Conservation (phyloP, 495 filamentous ascomycete genomes). For the Daldinia caldariorum region DNA sequence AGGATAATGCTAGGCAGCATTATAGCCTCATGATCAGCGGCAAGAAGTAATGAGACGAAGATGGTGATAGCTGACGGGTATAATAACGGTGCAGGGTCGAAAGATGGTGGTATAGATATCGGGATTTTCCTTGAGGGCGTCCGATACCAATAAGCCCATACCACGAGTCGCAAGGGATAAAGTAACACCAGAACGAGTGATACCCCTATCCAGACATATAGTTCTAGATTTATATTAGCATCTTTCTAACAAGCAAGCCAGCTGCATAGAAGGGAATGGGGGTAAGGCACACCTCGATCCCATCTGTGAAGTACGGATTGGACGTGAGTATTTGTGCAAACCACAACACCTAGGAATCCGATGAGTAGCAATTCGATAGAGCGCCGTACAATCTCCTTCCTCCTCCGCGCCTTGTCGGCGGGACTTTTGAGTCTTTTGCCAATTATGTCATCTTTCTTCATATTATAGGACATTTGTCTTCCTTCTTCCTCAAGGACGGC, state of each 20-base stretch:
- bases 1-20: constrained; percentile 84
- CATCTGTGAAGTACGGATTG: constrained; percentile 48
- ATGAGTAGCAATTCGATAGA: constrained; percentile 57
- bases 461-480: constrained; percentile 35
- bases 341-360: constrained; percentile 52
- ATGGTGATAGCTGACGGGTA: constrained; percentile 84
- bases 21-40: constrained; percentile 61
- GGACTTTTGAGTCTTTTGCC: constrained; percentile 41
- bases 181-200: constrained; percentile 46
- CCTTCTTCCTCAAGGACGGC: constrained; percentile 66
- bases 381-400: constrained; percentile 58
- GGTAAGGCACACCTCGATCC: constrained; percentile 48
- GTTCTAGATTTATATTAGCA: constrained; percentile 43
- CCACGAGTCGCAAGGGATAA: constrained; percentile 59
- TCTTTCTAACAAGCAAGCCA: constrained; percentile 18
- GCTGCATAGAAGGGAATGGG: constrained; percentile 9
- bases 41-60: constrained; percentile 80
- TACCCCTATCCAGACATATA: constrained; percentile 38
- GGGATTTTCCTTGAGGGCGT: constrained; percentile 51
- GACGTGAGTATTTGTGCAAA: constrained; percentile 49
- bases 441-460: constrained; percentile 38
- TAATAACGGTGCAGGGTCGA: constrained; percentile 91
- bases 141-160: constrained; percentile 55
- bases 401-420: constrained; percentile 52
- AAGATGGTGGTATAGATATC: constrained; percentile 70